Evolutionary conservation across 2,329 filamentous ascomycete species (phyloP), one percentile per base, ranked within the genome.

Genomic region (Neonectria coccinea): DNA sequence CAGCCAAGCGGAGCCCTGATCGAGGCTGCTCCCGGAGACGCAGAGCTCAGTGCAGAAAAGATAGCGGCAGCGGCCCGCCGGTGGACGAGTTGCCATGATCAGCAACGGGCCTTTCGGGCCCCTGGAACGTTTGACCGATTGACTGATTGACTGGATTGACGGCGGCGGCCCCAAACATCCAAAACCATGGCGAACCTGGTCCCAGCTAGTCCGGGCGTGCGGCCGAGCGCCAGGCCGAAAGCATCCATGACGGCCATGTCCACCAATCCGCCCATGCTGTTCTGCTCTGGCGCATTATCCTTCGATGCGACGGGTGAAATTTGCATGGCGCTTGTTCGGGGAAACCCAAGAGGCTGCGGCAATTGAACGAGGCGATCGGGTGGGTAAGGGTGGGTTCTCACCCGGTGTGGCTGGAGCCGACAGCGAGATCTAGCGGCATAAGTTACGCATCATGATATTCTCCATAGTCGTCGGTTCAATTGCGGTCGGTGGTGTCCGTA

Each of bases 171-270:
- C 25, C 22, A 25, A 25, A 25, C 25, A 29, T 29, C 29, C 29
- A 29, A 29, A 33, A n/a, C 47, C 47, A 42, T 22, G 55, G n/a
- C 33, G 53, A 31, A 44, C 60, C 61, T 36, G 56, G 57, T 44
- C 56, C 57, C 57, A 42, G 62, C 45, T 52, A 56, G 57, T 27
- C 63, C 51, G 55, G 55, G 60, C 61, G 50, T 62, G 63, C 52
- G 54, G 63, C 63, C 63, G 63, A 65, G 62, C 33, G 27, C 58
- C 36, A 50, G 59, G 63, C 63, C 63, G 63, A 62, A 61, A 27
- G 14, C 18, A 44, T 50, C 51, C 59, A 36, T 33, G 33, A 56
- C 18, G 22, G 47, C 59, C 59, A 62, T 62, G 59, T 56, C 42
- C 42, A 33, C 29, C 31, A 33, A 12, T 33, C 31, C 31, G 10